phyloP scores from a whole-genome alignment of 371 early-diverging fungal genomes.

The Zychaea mexicana region DNA sequence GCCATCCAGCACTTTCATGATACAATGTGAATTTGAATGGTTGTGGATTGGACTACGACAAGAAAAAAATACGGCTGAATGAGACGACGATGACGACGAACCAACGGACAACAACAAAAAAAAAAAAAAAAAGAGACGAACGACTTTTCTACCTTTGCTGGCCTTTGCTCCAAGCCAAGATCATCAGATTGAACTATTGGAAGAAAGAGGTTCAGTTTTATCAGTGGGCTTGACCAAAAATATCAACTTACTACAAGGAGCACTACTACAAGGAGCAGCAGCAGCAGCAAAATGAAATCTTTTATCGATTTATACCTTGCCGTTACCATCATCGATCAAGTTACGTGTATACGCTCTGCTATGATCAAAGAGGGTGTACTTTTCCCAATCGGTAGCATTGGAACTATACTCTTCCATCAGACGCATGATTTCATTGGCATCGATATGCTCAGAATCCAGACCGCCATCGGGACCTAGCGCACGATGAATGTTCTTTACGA shows the following conservation, averaged over 20 bases:
- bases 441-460: constrained; percentile 57
- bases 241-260: no score
- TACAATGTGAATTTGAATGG: constrained; percentile 92
- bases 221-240: no score
- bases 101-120: neutral
- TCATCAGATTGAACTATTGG: constrained; percentile 82
- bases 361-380: constrained; percentile 81
- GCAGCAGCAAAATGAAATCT: neutral
- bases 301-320: constrained; percentile 64
- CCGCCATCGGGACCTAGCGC: constrained; percentile 30
- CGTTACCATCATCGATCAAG: constrained; percentile 91
- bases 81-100: neutral
- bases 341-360: constrained; percentile 80
- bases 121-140: neutral
- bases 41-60: constrained; percentile 86
- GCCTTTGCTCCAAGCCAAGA: constrained; percentile 87
- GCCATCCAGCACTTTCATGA: constrained; percentile 92
- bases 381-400: constrained; percentile 71
- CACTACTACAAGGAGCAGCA: neutral
- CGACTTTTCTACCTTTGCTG: constrained; percentile 60
- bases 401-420: constrained; percentile 69
- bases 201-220: neutral
- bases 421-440: constrained; percentile 59
- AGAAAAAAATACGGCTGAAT: neutral
- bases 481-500: constrained; percentile 19